These are phyloP conservation scores for Chaetomidium leptoderma DNA, from an alignment of 495 filamentous ascomycete genomes.

Conservation along the genomic window DNA sequence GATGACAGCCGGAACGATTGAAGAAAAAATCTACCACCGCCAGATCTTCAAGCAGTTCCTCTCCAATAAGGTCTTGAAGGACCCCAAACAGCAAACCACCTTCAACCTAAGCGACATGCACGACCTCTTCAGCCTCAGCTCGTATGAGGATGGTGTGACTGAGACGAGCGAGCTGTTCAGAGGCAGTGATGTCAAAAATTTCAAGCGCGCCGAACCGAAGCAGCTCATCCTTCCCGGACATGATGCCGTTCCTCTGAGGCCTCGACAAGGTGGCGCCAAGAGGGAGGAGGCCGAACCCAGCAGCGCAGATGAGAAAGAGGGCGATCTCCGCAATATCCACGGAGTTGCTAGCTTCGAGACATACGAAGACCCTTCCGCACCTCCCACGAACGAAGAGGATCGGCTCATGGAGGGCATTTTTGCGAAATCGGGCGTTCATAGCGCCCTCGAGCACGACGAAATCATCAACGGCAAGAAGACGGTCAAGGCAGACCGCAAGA, in stretches of 20 bases:
- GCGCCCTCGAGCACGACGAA: slow-evolving; percentile 81
- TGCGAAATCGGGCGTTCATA: slow-evolving; percentile 74
- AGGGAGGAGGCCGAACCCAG: background rate
- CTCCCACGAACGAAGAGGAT: slow-evolving; percentile 45
- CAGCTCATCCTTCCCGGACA: slow-evolving; percentile 27
- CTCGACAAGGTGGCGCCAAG: background rate
- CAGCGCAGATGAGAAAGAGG: slow-evolving; percentile 25
- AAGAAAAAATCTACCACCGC: slow-evolving; percentile 98
- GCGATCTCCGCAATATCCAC: slow-evolving; percentile 33
- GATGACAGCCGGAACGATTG: slow-evolving; percentile 95
- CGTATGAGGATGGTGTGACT: slow-evolving; percentile 61
- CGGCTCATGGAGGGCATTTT: slow-evolving; percentile 86
- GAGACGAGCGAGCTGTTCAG: slow-evolving; percentile 84
- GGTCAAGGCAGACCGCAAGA: slow-evolving; percentile 61
- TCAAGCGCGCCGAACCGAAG: slow-evolving; percentile 41
- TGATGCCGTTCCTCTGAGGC: slow-evolving; percentile 15
- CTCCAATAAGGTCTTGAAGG: slow-evolving; percentile 87
- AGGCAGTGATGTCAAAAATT: slow-evolving; percentile 66
- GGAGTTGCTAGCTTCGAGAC: slow-evolving; percentile 39
- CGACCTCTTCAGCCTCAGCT: slow-evolving; percentile 80
- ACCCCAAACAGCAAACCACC: slow-evolving; percentile 81
- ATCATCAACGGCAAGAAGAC: slow-evolving; percentile 66
- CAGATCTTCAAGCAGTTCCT: slow-evolving; percentile 97
- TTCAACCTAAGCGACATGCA: slow-evolving; percentile 84
- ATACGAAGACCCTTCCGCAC: slow-evolving; percentile 20